A percentile compares a stretch with the other conserved stretches of the same genome.
Conservation (phyloP, 2,329 filamentous ascomycete genomes). For the Pestalotiopsis sp. region DNA sequence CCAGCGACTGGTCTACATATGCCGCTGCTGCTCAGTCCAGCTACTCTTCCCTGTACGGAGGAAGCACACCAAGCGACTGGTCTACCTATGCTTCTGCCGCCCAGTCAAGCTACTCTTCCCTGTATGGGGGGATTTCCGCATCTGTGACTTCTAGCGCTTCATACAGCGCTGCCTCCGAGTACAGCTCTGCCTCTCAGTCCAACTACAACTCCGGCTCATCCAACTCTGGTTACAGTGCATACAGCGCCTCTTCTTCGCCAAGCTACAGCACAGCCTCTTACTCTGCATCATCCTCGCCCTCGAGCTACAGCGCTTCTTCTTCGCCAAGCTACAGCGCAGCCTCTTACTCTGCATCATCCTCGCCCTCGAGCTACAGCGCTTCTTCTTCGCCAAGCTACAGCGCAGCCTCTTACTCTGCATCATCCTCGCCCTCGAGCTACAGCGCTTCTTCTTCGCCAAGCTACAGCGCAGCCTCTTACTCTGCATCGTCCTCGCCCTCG, state of each 20-base stretch:
- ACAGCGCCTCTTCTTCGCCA: background rate
- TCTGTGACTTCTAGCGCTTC: background rate
- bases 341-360: background rate
- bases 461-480: background rate
- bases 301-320: background rate
- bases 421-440: background rate
- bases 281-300: background rate
- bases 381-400: background rate
- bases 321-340: background rate
- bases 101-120: background rate
- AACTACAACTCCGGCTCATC: background rate
- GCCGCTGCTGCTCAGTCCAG: background rate
- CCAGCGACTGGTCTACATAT: background rate
- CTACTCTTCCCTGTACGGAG: background rate
- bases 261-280: background rate
- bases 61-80: background rate
- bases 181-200: background rate
- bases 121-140: background rate
- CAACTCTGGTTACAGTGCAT: background rate
- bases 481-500: background rate
- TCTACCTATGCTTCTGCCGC: background rate
- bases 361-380: background rate
- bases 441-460: background rate
- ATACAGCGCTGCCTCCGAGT: background rate
- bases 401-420: background rate